Conservation (phyloP, 768 basidiomycete species). For the Naganishia onofrii region DNA sequence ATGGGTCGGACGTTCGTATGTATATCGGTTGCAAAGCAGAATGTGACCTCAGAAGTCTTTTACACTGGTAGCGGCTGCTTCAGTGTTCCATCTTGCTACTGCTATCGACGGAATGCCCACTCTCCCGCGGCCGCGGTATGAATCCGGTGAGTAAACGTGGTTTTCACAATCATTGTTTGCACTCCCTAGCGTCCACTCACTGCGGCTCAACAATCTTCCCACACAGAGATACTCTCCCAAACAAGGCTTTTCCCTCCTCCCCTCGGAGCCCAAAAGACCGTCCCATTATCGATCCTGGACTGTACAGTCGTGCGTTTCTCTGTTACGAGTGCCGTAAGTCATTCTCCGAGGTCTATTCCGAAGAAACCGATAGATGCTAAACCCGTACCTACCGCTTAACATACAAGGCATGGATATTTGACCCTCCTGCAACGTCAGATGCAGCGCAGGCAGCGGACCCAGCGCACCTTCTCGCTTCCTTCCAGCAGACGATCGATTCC, state of each 20-base stretch:
- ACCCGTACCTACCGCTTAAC: too few relatives aligned
- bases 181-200: too few relatives aligned
- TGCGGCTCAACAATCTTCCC: too few relatives aligned
- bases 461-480: constrained; percentile 5
- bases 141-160: too few relatives aligned
- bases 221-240: constrained; percentile 6
- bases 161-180: too few relatives aligned
- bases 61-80: too few relatives aligned
- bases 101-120: too few relatives aligned
- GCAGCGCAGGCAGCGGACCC: not conserved
- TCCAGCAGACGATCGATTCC: not conserved
- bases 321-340: constrained; percentile 20
- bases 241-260: not conserved
- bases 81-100: too few relatives aligned
- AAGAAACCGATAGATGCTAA: not conserved
- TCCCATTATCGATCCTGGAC: constrained; percentile 20
- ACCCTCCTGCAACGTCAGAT: not conserved
- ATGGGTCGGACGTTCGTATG: too few relatives aligned
- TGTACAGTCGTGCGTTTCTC: constrained; percentile 9
- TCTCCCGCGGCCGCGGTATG: too few relatives aligned
- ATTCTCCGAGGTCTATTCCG: not conserved
- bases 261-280: not conserved
- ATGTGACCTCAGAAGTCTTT: too few relatives aligned
- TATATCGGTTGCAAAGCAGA: too few relatives aligned
- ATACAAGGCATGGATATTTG: constrained; percentile 17